These are phyloP conservation scores for Pseudomassariella vexata DNA, from an alignment of 2,329 filamentous ascomycete species.

Conservation along the genomic window DNA sequence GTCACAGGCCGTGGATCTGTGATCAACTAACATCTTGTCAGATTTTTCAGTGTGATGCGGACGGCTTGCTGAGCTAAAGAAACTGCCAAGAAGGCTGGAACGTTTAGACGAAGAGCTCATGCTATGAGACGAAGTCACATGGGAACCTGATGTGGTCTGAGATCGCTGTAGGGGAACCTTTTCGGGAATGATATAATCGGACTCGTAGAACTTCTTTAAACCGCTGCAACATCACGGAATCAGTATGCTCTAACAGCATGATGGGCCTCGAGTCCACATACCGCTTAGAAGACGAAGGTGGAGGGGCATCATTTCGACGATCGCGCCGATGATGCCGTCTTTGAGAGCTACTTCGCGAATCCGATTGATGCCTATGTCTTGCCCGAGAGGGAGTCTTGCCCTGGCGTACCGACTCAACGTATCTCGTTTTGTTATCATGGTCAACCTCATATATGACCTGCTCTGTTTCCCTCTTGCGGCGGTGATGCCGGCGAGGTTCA, in stretches of 20 bases:
- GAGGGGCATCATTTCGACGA: slow-evolving; percentile 17
- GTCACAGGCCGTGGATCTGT: slow-evolving; percentile 9
- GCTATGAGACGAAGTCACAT: slow-evolving; percentile 29
- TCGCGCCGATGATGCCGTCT: slow-evolving; percentile 14
- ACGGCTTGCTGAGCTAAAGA: slow-evolving; percentile 22
- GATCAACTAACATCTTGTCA: slow-evolving; percentile 20
- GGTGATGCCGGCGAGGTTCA: slow-evolving; percentile 1
- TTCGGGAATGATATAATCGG: slow-evolving; percentile 23
- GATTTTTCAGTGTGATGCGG: slow-evolving; percentile 18
- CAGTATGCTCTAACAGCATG: no score
- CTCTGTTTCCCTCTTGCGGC: slow-evolving; percentile 4
- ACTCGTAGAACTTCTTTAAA: slow-evolving; percentile 23
- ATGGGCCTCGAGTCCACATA: slow-evolving; percentile 13
- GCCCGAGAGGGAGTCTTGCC: slow-evolving; percentile 13
- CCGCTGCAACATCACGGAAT: slow-evolving; percentile 1
- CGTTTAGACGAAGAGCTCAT: slow-evolving; percentile 29
- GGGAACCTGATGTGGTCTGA: slow-evolving; percentile 27
- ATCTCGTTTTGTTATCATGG: slow-evolving; percentile 8
- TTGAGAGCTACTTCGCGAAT: slow-evolving; percentile 19
- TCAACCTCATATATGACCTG: slow-evolving; percentile 10
- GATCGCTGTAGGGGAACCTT: slow-evolving; percentile 25
- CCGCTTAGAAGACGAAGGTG: slow-evolving; percentile 22
- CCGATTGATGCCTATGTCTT: slow-evolving; percentile 17
- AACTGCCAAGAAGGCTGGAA: slow-evolving; percentile 25
- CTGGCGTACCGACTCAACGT: slow-evolving; percentile 11